Evolutionary conservation across 371 early-diverging fungal species (phyloP).

Genomic region (Batrachochytrium dendrobatidis): DNA sequence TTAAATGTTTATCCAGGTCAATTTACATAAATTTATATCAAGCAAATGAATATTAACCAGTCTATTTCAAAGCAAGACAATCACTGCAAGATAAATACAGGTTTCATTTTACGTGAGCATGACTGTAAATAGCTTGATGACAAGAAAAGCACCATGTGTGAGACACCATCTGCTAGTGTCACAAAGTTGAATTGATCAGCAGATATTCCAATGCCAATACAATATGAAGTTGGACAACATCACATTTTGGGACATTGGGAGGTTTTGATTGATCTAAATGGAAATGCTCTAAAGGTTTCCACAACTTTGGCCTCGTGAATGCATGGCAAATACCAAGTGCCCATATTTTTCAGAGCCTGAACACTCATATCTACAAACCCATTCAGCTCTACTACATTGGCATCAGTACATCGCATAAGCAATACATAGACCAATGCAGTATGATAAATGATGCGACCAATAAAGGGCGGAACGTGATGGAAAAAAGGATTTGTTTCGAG

Average conservation of each 20-base stretch:
- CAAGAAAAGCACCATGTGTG: too few species aligned
- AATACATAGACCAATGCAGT: neutral
- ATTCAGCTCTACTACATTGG: neutral
- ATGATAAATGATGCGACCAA: constrained; percentile 2
- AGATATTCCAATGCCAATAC: too few species aligned
- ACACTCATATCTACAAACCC: neutral
- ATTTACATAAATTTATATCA: too few species aligned
- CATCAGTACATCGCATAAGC: neutral
- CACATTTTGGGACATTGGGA: neutral
- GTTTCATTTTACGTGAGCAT: too few species aligned
- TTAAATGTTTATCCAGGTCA: too few species aligned
- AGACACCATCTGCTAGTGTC: too few species aligned
- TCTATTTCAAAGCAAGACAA: too few species aligned
- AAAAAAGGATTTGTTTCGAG: neutral
- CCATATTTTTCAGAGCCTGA: constrained; percentile 1
- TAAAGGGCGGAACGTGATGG: neutral
- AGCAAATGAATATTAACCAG: too few species aligned
- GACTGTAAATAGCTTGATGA: too few species aligned
- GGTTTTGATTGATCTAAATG: neutral
- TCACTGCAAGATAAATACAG: too few species aligned
- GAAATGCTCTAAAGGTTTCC: neutral
- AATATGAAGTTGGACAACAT: too few species aligned
- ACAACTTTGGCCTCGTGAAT: neutral
- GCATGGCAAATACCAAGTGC: neutral
- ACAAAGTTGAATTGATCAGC: too few species aligned